phyloP scores from a whole-genome alignment of 2,329 filamentous ascomycete genomes.

The Fusarium concolor region DNA sequence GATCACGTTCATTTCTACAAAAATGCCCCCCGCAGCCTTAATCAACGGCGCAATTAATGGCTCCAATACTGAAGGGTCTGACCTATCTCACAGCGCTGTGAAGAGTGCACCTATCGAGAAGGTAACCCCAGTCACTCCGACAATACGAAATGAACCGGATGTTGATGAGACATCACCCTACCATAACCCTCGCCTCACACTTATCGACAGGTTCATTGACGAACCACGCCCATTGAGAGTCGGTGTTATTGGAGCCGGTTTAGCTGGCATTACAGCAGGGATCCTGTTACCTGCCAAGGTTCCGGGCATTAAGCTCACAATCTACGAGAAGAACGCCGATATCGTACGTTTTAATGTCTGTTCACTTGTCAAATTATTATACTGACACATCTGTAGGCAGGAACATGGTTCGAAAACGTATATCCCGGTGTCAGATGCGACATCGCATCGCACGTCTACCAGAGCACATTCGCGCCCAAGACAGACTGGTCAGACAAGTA shows the following conservation, averaged over 20 bases:
- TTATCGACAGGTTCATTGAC: conserved; percentile 52
- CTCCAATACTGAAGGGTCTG: conserved; percentile 6
- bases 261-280: conserved; percentile 64
- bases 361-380: accelerated
- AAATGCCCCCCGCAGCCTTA: conserved; percentile 22
- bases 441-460: conserved; percentile 77
- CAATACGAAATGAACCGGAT: conserved; percentile 23
- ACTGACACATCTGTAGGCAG: conserved; percentile 52
- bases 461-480: conserved; percentile 75
- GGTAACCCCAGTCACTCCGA: conserved; percentile 3
- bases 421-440: conserved; percentile 77
- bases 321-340: conserved; percentile 76
- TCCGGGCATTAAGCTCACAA: conserved; percentile 72
- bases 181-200: conserved; percentile 31
- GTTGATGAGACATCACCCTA: conserved; percentile 37
- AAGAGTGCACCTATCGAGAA: conserved; percentile 12
- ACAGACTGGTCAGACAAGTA: conserved; percentile 77
- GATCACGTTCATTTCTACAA: neutral
- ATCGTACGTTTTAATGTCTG: conserved; percentile 62
- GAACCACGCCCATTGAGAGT: conserved; percentile 51
- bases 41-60: conserved; percentile 17
- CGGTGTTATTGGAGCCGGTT: conserved; percentile 53
- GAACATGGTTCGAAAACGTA: conserved; percentile 66
- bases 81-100: conserved; percentile 2
- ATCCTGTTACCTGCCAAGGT: conserved; percentile 76